phyloP scores from a whole-genome alignment of 768 basidiomycete species.

The Lactarius indigo region DNA sequence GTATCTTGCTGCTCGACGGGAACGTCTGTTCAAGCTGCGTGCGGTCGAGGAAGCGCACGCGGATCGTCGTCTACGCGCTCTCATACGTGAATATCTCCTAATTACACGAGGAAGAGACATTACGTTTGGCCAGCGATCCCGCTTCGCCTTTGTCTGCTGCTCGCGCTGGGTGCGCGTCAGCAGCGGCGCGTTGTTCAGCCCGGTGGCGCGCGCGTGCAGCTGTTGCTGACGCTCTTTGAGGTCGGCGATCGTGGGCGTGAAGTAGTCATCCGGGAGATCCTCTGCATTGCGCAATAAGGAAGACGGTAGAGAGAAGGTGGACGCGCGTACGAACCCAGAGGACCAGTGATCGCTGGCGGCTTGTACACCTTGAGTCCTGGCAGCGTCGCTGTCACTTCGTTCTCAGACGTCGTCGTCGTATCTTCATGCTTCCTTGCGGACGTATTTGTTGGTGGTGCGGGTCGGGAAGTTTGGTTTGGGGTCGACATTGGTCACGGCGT shows the following conservation, averaged over 20 bases:
- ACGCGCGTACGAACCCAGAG: conserved; percentile 10
- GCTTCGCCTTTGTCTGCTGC: conserved; percentile 54
- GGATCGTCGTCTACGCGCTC: conserved; percentile 64
- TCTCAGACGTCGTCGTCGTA: background rate
- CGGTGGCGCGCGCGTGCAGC: conserved; percentile 56
- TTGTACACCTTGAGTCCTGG: conserved; percentile 22
- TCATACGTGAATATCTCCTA: background rate
- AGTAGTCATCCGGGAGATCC: conserved; percentile 68
- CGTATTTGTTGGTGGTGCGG: background rate
- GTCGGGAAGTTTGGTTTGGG: background rate
- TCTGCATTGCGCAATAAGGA: background rate
- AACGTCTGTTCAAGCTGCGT: conserved; percentile 79
- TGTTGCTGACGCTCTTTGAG: conserved; percentile 63
- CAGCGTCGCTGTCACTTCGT: background rate
- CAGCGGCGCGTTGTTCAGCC: conserved; percentile 67
- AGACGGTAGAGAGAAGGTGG: too few relatives aligned
- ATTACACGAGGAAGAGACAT: background rate
- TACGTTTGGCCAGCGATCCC: conserved; percentile 72
- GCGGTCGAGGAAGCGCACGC: conserved; percentile 76
- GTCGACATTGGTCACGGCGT: conserved; percentile 8
- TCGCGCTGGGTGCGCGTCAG: conserved; percentile 63
- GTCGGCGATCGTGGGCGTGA: conserved; percentile 67
- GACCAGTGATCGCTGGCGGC: conserved; percentile 5
- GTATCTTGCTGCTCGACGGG: conserved; percentile 74
- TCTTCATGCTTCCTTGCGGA: background rate